Evolutionary conservation across 768 basidiomycete species (phyloP).

Genomic region (Omphalotus guepiniiformis): DNA sequence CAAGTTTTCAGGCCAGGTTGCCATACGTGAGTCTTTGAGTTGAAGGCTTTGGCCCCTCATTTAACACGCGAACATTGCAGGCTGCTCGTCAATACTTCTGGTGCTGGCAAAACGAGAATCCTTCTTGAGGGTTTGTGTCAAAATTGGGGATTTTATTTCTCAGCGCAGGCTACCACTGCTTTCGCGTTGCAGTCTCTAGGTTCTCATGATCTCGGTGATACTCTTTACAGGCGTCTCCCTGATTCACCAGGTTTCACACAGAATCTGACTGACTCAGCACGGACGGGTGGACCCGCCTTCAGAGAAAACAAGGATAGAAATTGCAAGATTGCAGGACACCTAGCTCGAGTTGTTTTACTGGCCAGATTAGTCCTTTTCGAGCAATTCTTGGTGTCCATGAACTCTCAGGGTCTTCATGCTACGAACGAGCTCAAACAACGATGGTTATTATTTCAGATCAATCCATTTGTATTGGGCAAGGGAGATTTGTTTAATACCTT

Average conservation of each 20-base stretch:
- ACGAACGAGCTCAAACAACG: background rate
- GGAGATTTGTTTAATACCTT: background rate
- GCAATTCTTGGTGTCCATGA: background rate
- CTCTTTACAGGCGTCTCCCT: background rate
- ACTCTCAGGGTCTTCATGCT: too few species aligned
- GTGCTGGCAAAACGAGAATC: conserved; percentile 8
- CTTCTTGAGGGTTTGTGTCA: conserved; percentile 6
- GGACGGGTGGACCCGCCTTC: background rate
- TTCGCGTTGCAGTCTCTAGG: background rate
- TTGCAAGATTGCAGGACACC: background rate
- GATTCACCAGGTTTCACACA: background rate
- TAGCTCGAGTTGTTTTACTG: background rate
- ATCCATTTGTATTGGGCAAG: background rate
- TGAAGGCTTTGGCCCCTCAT: too few species aligned
- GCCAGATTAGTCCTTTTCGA: background rate
- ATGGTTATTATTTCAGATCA: background rate
- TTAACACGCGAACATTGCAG: too few species aligned
- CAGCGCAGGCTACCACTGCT: background rate
- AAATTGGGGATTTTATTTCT: conserved; percentile 8
- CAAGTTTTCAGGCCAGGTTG: too few species aligned
- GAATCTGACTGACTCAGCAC: background rate
- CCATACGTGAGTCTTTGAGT: too few species aligned
- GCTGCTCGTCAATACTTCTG: conserved; percentile 2
- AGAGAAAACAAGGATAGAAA: background rate
- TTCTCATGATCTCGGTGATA: background rate